A percentile compares a stretch with the other conserved stretches of the same genome.
phyloP scores from a whole-genome alignment of 2,329 filamentous ascomycete species.

The Clonostachys rhizophaga region DNA sequence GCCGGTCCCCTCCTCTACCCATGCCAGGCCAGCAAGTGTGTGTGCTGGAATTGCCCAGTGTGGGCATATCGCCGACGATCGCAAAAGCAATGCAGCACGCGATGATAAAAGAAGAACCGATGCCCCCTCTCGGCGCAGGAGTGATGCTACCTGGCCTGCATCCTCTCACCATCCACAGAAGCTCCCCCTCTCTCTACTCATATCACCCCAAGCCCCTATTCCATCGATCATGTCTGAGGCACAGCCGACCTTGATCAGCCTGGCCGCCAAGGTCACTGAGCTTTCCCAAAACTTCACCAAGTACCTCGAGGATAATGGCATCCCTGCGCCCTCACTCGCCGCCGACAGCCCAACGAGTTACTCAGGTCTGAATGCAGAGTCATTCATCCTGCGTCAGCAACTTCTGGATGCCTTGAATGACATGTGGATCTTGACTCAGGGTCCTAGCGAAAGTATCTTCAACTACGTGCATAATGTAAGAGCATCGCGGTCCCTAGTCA shows the following conservation, averaged over 20 bases:
- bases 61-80: no score
- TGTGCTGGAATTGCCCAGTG: not conserved
- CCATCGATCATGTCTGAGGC: constrained; percentile 15
- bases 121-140: no score
- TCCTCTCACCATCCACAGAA: not conserved
- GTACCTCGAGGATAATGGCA: constrained; percentile 32
- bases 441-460: constrained; percentile 44
- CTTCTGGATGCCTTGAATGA: constrained; percentile 39
- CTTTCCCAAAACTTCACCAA: constrained; percentile 33
- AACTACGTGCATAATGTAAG: constrained; percentile 33
- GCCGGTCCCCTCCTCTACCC: not conserved
- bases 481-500: not conserved
- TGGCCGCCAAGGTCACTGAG: constrained; percentile 38
- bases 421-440: constrained; percentile 38
- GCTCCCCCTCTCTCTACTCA: not conserved
- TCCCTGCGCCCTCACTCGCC: constrained; percentile 33
- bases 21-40: not conserved
- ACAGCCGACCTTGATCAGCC: constrained; percentile 29
- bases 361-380: constrained; percentile 30
- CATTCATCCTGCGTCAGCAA: constrained; percentile 35
- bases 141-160: no score
- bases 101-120: no score
- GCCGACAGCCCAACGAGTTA: constrained; percentile 37
- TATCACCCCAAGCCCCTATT: not conserved
- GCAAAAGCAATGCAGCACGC: no score